These are phyloP conservation scores for Biscogniauxia marginata DNA, from an alignment of 2,329 filamentous ascomycete genomes.

Conservation along the genomic window DNA sequence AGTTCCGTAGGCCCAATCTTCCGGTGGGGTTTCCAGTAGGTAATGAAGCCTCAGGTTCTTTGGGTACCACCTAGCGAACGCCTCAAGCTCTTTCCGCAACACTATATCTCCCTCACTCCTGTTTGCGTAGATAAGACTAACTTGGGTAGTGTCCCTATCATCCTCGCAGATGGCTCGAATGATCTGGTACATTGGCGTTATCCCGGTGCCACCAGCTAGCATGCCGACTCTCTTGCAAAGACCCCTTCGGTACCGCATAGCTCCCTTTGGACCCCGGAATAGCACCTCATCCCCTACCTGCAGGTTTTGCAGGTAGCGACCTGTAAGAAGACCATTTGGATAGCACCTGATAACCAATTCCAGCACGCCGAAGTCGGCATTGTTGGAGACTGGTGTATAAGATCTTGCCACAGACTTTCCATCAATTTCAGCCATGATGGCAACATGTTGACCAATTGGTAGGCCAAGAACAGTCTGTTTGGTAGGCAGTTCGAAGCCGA, in stretches of 20 bases:
- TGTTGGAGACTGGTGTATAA: conserved; percentile 55
- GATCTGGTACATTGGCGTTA: conserved; percentile 60
- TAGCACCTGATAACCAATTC: conserved; percentile 54
- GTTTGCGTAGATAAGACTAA: conserved; percentile 61
- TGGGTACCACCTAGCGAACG: conserved; percentile 49
- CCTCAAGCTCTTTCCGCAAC: conserved; percentile 54
- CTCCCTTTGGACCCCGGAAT: conserved; percentile 56
- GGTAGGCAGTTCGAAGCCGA: conserved; percentile 48
- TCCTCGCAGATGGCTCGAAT: conserved; percentile 64
- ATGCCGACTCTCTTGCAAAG: conserved; percentile 49
- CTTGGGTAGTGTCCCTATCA: conserved; percentile 53
- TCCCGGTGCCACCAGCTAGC: conserved; percentile 52
- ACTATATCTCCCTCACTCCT: conserved; percentile 59
- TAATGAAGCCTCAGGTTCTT: conserved; percentile 56
- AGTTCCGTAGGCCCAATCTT: conserved; percentile 45
- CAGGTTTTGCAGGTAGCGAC: conserved; percentile 46
- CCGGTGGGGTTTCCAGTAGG: conserved; percentile 48
- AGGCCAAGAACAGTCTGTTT: conserved; percentile 47
- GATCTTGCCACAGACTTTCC: conserved; percentile 48
- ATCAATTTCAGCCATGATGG: conserved; percentile 47
- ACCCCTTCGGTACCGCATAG: conserved; percentile 49
- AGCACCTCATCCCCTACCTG: conserved; percentile 48
- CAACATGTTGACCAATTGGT: conserved; percentile 56
- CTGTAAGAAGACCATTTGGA: conserved; percentile 49
- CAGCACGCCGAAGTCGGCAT: conserved; percentile 46